Evolutionary conservation across 345 rosid species (phyloP).

Genomic region (Combretum micranthum): DNA sequence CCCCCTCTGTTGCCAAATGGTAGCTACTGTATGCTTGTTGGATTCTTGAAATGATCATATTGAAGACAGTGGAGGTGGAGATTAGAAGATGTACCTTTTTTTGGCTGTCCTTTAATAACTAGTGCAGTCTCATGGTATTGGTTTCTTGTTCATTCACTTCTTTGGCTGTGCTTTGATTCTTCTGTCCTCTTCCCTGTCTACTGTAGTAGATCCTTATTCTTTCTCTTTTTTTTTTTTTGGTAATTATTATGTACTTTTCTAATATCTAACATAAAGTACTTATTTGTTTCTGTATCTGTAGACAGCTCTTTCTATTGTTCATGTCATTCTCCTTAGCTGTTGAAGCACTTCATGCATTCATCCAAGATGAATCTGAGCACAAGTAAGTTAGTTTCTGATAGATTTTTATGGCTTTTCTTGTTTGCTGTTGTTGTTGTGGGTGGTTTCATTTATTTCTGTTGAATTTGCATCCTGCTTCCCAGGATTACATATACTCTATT

Average conservation of each 20-base stretch:
- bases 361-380: conserved; percentile 98
- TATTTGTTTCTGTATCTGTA: conserved; percentile 65
- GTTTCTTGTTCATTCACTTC: no score
- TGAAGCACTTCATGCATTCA: conserved; percentile 98
- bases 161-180: no score
- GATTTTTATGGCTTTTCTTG: not conserved
- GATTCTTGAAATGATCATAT: no score
- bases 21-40: no score
- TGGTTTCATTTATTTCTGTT: not conserved
- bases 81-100: no score
- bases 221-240: conserved; percentile 10
- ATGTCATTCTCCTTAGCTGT: conserved; percentile 97
- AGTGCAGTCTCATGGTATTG: no score
- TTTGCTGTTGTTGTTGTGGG: not conserved
- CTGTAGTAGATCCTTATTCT: not conserved
- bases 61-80: no score
- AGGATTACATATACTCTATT: not conserved
- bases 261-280: conserved; percentile 25
- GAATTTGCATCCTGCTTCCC: not conserved
- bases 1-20: no score
- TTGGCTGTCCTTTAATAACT: no score
- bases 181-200: not conserved
- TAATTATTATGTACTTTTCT: no score
- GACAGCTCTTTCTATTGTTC: conserved; percentile 99
- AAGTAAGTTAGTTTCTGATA: conserved; percentile 45